Evolutionary conservation across 768 basidiomycete species (phyloP).

Genomic region (Ephemerocybe angulata): DNA sequence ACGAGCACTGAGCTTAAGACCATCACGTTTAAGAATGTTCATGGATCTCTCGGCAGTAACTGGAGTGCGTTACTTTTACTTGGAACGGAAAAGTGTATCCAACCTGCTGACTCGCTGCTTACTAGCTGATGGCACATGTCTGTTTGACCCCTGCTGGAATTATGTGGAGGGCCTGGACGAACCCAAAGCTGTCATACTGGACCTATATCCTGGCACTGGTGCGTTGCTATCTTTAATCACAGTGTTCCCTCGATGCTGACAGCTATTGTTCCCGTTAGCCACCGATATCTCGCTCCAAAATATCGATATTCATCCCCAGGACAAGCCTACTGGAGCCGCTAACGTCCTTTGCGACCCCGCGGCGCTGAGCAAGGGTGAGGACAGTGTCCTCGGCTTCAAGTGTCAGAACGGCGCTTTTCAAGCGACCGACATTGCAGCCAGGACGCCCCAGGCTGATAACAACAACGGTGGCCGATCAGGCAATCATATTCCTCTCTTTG

Average conservation of each 20-base stretch:
- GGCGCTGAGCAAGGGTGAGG: slow-evolving; percentile 24
- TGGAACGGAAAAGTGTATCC: neutral
- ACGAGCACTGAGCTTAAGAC: slow-evolving; percentile 34
- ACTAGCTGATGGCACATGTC: slow-evolving; percentile 36
- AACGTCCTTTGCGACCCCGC: slow-evolving; percentile 32
- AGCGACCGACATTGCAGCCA: slow-evolving; percentile 8
- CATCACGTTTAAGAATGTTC: slow-evolving; percentile 34
- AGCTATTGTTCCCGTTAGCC: slow-evolving; percentile 13
- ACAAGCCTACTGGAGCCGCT: slow-evolving; percentile 17
- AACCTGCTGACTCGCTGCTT: neutral
- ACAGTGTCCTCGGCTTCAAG: slow-evolving; percentile 28
- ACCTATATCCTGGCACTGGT: slow-evolving; percentile 35
- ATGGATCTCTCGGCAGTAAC: slow-evolving; percentile 28
- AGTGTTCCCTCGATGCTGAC: neutral
- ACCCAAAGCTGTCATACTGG: slow-evolving; percentile 34
- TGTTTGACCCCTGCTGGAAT: slow-evolving; percentile 39
- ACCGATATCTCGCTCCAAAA: slow-evolving; percentile 22
- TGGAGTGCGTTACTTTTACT: slow-evolving; percentile 37
- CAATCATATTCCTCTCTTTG: slow-evolving; percentile 5
- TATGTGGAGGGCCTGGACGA: slow-evolving; percentile 31
- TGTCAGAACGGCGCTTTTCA: slow-evolving; percentile 28
- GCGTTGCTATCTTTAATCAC: neutral
- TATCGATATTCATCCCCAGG: slow-evolving; percentile 26
- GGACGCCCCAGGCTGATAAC: neutral
- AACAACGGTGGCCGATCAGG: neutral